phyloP scores from a whole-genome alignment of 495 filamentous ascomycete species.

The Saxispiralis lemnorum region DNA sequence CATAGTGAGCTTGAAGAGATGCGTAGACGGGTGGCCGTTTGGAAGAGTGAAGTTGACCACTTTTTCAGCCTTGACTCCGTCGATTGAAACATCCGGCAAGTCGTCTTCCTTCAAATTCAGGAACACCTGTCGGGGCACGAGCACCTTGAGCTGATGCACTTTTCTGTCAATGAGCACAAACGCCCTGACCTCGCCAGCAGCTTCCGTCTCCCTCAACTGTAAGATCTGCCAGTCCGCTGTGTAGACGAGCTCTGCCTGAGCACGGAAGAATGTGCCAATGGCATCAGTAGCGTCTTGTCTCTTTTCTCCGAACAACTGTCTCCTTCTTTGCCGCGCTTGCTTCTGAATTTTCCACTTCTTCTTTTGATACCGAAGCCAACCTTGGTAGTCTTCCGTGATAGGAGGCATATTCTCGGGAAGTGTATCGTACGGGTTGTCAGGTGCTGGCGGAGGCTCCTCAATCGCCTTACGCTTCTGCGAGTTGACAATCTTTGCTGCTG shows the following conservation, averaged over 20 bases:
- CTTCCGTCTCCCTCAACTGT: constrained; percentile 63
- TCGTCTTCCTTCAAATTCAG: constrained; percentile 77
- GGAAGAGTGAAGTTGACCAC: constrained; percentile 70
- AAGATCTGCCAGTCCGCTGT: constrained; percentile 87
- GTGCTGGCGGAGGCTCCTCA: constrained; percentile 32
- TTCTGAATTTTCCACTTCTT: constrained; percentile 98
- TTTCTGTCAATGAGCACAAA: constrained; percentile 88
- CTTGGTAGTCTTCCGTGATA: constrained; percentile 71
- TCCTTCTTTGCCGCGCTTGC: constrained; percentile 67
- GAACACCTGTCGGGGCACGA: constrained; percentile 76
- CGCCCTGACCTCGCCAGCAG: constrained; percentile 68
- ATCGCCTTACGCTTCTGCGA: constrained; percentile 73
- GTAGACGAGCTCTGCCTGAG: constrained; percentile 75
- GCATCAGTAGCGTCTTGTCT: constrained; percentile 47
- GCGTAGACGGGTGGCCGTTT: constrained; percentile 83
- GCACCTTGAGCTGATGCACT: constrained; percentile 70
- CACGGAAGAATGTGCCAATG: constrained; percentile 74
- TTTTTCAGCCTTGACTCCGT: constrained; percentile 75
- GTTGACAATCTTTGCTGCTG: constrained; percentile 40
- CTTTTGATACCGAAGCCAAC: constrained; percentile 89
- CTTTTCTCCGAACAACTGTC: constrained; percentile 86
- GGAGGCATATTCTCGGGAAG: constrained; percentile 75
- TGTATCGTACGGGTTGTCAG: constrained; percentile 61
- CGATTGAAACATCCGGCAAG: constrained; percentile 74
- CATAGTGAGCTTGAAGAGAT: constrained; percentile 85